Evolutionary conservation across 441 rosid genomes (phyloP).

Genomic region (Adansonia grandidieri): DNA sequence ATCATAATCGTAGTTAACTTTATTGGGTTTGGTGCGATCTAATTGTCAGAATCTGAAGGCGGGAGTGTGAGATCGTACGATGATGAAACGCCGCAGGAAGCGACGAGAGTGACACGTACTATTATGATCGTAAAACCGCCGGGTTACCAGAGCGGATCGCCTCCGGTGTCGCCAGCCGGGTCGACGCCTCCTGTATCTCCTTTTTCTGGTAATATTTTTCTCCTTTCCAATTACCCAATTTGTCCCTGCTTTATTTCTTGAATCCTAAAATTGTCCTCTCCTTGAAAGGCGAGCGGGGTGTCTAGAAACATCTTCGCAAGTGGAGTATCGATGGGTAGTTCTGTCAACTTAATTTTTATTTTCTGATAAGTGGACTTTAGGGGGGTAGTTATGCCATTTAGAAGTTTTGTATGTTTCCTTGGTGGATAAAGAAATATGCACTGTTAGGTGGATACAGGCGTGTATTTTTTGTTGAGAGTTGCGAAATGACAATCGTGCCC

Average conservation of each 20-base stretch:
- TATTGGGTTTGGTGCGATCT: background rate
- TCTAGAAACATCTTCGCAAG: background rate
- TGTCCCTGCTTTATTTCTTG: constrained; percentile 8
- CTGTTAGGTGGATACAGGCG: constrained; percentile 28
- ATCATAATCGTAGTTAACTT: background rate
- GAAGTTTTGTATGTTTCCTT: background rate
- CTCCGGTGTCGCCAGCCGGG: constrained; percentile 84
- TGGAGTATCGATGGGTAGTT: constrained; percentile 5
- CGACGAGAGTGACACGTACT: constrained; percentile 67
- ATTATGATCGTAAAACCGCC: constrained; percentile 90
- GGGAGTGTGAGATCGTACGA: constrained; percentile 55
- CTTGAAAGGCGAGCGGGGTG: background rate
- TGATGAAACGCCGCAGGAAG: constrained; percentile 50
- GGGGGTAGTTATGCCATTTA: constrained; percentile 36
- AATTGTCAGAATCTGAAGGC: constrained; percentile 54
- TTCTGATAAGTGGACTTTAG: background rate
- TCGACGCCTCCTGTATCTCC: constrained; percentile 83
- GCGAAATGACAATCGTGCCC: constrained; percentile 28
- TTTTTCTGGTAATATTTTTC: constrained; percentile 63
- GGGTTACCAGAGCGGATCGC: constrained; percentile 64
- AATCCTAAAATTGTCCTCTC: constrained; percentile 21
- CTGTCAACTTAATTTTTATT: constrained; percentile 7
- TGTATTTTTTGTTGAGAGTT: background rate
- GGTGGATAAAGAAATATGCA: constrained; percentile 18
- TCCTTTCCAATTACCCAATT: background rate